These are phyloP conservation scores for Chalaropsis thielavioides DNA, from an alignment of 2,329 filamentous ascomycete genomes.

Conservation along the genomic window DNA sequence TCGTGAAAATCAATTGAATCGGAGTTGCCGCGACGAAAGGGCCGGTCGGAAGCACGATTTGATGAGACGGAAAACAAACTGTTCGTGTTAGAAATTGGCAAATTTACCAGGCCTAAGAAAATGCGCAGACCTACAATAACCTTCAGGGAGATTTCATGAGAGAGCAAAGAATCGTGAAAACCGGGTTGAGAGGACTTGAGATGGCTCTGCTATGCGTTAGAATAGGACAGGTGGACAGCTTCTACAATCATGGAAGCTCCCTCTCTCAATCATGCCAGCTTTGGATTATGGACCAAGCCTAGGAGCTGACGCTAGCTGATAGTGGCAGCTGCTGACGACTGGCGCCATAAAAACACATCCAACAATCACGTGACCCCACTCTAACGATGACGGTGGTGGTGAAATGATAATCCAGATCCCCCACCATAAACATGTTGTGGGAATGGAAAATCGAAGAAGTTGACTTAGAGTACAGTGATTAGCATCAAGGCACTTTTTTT, in stretches of 20 bases:
- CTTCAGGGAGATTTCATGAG: background rate
- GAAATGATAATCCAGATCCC: constrained; percentile 9
- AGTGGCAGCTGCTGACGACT: constrained; percentile 2
- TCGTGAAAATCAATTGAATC: constrained; percentile 32
- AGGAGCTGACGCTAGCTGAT: constrained; percentile 13
- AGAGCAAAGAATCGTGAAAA: background rate
- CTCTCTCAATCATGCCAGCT: constrained; percentile 11
- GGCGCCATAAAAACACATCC: accelerated
- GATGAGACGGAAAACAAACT: background rate
- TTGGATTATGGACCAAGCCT: background rate
- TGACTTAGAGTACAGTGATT: background rate
- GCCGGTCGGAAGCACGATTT: background rate
- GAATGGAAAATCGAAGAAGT: constrained; percentile 9
- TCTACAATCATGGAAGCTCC: constrained; percentile 14
- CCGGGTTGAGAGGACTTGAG: background rate
- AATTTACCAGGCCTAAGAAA: background rate
- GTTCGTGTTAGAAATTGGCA: background rate
- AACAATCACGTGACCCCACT: constrained; percentile 9
- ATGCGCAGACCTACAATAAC: background rate
- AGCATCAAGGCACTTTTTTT: constrained; percentile 5
- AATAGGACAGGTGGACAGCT: constrained; percentile 19
- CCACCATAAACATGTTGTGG: constrained; percentile 16
- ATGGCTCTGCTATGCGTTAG: background rate
- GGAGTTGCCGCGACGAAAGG: background rate
- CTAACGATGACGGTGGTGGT: constrained; percentile 13